Evolutionary conservation across 2,329 filamentous ascomycete species (phyloP), one percentile per base, ranked within the genome.

Genomic region (Monilinia vaccinii-corymbosi): DNA sequence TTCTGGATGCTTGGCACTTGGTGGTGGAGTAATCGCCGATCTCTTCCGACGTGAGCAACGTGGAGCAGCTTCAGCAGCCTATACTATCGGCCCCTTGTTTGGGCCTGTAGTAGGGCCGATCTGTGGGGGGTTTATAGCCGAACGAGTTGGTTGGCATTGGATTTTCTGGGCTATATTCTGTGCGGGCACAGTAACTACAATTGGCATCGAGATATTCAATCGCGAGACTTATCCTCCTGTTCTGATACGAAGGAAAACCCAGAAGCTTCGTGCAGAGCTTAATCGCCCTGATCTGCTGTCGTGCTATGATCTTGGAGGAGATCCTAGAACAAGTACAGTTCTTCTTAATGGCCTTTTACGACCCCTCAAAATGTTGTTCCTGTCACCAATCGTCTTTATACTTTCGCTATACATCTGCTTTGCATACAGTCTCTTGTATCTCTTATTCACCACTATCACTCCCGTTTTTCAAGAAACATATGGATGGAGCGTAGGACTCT

Each of bases 321-420:
- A 23, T 28, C 56, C 34, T 25, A 31, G 34, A n/a, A n/a, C 49
- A 14, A 42, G 13, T 6, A 34, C 16, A 25, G 52, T 61, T 18
- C 50, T 65, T 1, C 13, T 34, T 16, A 47, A 60, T n/a, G 64
- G 60, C n/a, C 28, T 67, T 16, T n/a, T 78, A 10, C 76, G 80
- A 3, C 80, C 80, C 2, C 63, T 77, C 45, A 79, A 78, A 66
- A 69, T 75, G 66, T 66, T 72, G 25, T 66, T 66, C 51, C 61
- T 65, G 42, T 72, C 73, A 46, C 72, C 72, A 13, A 72, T 74
- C 56, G 69, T 74, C 10, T 51, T 75, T 3, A 69, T 77, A 69
- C 86, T 94, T 68, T 84, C 85, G 1, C 64, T 94, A 3, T 96
- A 95, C 77, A 93, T 93, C 87, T 86, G 84, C 2, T 86, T 81